Conservation (phyloP, 805 yeast species). For the Candida ulmi region DNA sequence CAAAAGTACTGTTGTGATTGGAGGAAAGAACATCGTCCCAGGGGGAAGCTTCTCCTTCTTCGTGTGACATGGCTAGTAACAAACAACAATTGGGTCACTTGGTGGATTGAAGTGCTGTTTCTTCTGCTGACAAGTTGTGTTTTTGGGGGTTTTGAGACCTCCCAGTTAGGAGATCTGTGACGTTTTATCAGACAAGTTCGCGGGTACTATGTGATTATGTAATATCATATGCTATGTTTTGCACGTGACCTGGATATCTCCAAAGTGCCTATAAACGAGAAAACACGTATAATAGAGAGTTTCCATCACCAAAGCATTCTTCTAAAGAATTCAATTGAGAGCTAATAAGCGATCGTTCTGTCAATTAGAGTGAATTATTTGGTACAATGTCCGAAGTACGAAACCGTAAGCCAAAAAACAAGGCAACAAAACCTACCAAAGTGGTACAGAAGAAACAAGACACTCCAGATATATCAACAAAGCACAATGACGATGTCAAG, state of each 20-base stretch:
- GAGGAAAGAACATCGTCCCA: constrained; percentile 56
- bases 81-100: too few species aligned
- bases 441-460: too few species aligned
- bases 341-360: too few species aligned
- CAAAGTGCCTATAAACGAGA: too few species aligned
- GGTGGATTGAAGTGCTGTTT: too few species aligned
- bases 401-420: constrained; percentile 9
- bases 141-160: neutral
- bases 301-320: too few species aligned
- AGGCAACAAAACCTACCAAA: neutral
- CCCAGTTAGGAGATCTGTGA: neutral
- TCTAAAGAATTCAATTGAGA: too few species aligned
- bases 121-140: neutral
- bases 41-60: constrained; percentile 47
- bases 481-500: neutral
- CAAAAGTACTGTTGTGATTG: constrained; percentile 15
- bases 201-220: neutral
- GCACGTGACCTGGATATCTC: too few species aligned
- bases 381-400: constrained; percentile 10
- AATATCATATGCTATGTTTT: too few species aligned
- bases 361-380: too few species aligned
- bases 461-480: too few species aligned
- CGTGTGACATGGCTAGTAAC: constrained; percentile 36
- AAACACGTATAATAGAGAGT: too few species aligned
- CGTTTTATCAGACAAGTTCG: neutral